Conservation (phyloP, 768 basidiomycete genomes). For the Hygrocybe coccinea region DNA sequence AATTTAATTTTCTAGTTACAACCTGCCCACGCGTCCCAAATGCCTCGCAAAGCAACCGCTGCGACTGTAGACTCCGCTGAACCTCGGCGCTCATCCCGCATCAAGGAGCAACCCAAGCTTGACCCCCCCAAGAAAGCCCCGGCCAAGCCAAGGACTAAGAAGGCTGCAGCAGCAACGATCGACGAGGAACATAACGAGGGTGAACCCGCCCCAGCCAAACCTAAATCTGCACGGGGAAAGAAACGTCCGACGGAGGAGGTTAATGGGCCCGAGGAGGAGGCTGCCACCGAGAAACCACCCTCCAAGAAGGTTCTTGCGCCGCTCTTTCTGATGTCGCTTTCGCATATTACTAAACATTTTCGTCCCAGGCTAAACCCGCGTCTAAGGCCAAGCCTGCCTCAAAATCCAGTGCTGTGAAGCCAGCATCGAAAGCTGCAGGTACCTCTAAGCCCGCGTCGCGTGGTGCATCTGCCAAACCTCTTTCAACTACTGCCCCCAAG, state of each 20-base stretch:
- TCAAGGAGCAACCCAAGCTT: conserved; percentile 65
- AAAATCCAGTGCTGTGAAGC: conserved; percentile 33
- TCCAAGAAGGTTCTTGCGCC: conserved; percentile 56
- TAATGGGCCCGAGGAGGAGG: conserved; percentile 35
- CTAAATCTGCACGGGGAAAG: conserved; percentile 25
- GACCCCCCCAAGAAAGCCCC: conserved; percentile 52
- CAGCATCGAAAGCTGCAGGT: conserved; percentile 31
- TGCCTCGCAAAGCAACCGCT: conserved; percentile 67
- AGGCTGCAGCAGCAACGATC: conserved; percentile 36
- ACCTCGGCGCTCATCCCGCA: conserved; percentile 70
- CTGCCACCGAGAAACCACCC: conserved; percentile 40
- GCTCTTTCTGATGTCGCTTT: not conserved
- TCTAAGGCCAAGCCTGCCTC: conserved; percentile 40
- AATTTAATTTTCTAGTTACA: conserved; percentile 4
- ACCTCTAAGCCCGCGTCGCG: conserved; percentile 28
- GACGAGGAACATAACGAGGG: conserved; percentile 41
- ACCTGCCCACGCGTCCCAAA: conserved; percentile 25
- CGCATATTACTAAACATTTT: not conserved
- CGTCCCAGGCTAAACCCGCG: conserved; percentile 30
- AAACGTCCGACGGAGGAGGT: conserved; percentile 28
- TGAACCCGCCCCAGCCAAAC: conserved; percentile 20
- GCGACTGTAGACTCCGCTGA: conserved; percentile 36
- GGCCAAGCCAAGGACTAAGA: conserved; percentile 59
- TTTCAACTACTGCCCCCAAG: conserved; percentile 30
- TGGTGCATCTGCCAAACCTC: conserved; percentile 35